phyloP scores from a whole-genome alignment of 805 yeast genomes.

The Pichia paraexigua region DNA sequence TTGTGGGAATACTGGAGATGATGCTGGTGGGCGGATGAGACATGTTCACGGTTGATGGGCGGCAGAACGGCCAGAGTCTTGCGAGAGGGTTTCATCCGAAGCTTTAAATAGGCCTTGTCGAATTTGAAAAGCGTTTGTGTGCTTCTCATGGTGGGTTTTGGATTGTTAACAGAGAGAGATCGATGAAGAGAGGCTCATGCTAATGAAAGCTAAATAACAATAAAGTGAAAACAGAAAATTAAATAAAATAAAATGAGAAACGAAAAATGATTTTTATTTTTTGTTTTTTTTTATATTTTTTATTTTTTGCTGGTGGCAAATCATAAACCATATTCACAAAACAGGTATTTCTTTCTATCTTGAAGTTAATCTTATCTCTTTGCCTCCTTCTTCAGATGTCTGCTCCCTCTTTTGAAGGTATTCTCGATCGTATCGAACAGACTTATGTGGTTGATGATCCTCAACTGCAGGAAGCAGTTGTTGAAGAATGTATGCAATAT shows the following conservation, averaged over 20 bases:
- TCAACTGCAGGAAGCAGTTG: slow-evolving; percentile 18
- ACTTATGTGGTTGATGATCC: slow-evolving; percentile 27
- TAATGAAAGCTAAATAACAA: too few relatives aligned
- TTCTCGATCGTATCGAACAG: slow-evolving; percentile 9
- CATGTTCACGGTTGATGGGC: not conserved
- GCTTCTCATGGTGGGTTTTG: not conserved
- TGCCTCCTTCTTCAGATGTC: not conserved
- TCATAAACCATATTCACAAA: too few relatives aligned
- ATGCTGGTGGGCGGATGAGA: not conserved
- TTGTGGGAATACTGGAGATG: too few relatives aligned
- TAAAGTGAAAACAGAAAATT: too few relatives aligned
- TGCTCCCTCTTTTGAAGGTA: not conserved
- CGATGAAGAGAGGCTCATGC: too few relatives aligned
- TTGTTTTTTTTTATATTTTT: too few relatives aligned
- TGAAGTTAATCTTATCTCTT: too few relatives aligned
- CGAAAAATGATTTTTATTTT: too few relatives aligned
- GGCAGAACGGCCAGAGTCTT: not conserved
- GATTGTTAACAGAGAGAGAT: too few relatives aligned
- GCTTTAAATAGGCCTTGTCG: not conserved
- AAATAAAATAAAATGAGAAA: too few relatives aligned
- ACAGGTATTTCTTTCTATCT: too few relatives aligned
- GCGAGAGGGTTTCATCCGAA: not conserved
- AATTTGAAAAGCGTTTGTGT: not conserved
- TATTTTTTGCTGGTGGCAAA: too few relatives aligned
- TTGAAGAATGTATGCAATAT: slow-evolving; percentile 32